These are phyloP conservation scores for Bombardia bombarda DNA, from an alignment of 495 filamentous ascomycete genomes.

Conservation along the genomic window DNA sequence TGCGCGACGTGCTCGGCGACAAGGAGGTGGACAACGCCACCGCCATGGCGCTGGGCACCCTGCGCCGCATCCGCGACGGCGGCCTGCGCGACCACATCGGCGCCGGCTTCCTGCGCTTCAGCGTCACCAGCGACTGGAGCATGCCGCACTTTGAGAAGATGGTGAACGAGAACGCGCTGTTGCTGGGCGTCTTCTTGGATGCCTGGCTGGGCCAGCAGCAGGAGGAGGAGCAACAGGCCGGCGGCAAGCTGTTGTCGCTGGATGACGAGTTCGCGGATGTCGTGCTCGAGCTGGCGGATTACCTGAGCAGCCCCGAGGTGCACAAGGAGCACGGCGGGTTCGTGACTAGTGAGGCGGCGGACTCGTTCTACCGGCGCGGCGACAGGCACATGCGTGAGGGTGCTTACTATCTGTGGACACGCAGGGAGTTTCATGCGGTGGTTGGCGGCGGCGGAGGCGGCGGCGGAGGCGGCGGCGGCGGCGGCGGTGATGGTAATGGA, in stretches of 20 bases:
- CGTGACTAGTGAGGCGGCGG: constrained; percentile 84
- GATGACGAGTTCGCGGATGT: constrained; percentile 61
- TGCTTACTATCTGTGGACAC: constrained; percentile 92
- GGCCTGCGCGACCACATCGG: constrained; percentile 92
- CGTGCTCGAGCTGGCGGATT: constrained; percentile 76
- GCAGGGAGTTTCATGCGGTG: constrained; percentile 75
- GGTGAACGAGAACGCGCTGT: constrained; percentile 89
- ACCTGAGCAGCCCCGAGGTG: constrained; percentile 65
- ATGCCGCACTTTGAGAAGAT: constrained; percentile 98
- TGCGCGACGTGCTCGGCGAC: constrained; percentile 78
- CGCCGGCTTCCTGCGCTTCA: constrained; percentile 79
- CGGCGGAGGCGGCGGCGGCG: no score
- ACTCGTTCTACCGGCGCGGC: constrained; percentile 66
- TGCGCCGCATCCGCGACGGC: constrained; percentile 74
- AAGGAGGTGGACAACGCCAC: constrained; percentile 67
- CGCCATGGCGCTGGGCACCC: constrained; percentile 73
- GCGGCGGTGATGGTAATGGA: no score
- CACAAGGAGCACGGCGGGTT: constrained; percentile 66
- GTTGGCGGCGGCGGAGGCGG: constrained; percentile 40
- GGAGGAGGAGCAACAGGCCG: no score
- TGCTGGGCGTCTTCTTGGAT: constrained; percentile 81
- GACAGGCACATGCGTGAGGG: constrained; percentile 87
- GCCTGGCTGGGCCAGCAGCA: constrained; percentile 59
- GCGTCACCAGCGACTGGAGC: constrained; percentile 83
- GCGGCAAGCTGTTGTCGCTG: background rate